Percentiles rank a stretch among this genome's conserved stretches.
Conservation (phyloP, 805 yeast species). For the Wickerhamomyces bovis region DNA sequence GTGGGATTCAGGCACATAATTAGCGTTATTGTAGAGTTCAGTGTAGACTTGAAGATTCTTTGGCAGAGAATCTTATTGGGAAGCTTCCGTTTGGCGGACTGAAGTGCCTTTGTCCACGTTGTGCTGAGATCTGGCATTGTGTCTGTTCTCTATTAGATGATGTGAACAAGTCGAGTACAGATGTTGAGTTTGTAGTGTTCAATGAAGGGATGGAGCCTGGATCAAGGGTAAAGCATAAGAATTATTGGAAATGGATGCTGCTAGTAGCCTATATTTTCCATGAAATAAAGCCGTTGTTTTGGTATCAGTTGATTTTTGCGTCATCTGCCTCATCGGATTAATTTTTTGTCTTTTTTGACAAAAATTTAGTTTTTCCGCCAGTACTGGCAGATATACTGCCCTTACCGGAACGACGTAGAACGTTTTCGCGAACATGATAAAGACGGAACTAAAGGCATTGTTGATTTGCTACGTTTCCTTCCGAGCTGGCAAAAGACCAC, state of each 20-base stretch:
- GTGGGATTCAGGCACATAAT: constrained; percentile 35
- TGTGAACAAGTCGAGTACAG: not conserved
- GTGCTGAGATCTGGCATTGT: not conserved
- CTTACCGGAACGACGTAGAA: too few species aligned
- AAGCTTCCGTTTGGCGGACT: not conserved
- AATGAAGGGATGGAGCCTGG: not conserved
- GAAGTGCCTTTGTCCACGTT: not conserved
- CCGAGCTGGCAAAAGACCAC: not conserved
- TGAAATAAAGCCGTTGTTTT: not conserved
- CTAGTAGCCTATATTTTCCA: not conserved
- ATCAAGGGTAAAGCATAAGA: too few species aligned
- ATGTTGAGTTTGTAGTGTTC: not conserved
- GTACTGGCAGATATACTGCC: too few species aligned
- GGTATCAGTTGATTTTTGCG: not conserved
- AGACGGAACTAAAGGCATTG: not conserved
- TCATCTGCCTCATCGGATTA: not conserved
- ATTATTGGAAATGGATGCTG: not conserved
- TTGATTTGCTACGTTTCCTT: not conserved
- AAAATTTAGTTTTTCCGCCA: not conserved
- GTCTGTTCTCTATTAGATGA: not conserved
- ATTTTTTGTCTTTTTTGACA: not conserved
- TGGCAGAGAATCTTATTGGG: constrained; percentile 28
- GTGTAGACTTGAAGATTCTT: constrained; percentile 32
- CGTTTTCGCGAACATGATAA: too few species aligned
- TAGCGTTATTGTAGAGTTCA: constrained; percentile 36